These are phyloP conservation scores for Parvularia atlantis DNA, from an alignment of 78 protist genomes.

Conservation along the genomic window DNA sequence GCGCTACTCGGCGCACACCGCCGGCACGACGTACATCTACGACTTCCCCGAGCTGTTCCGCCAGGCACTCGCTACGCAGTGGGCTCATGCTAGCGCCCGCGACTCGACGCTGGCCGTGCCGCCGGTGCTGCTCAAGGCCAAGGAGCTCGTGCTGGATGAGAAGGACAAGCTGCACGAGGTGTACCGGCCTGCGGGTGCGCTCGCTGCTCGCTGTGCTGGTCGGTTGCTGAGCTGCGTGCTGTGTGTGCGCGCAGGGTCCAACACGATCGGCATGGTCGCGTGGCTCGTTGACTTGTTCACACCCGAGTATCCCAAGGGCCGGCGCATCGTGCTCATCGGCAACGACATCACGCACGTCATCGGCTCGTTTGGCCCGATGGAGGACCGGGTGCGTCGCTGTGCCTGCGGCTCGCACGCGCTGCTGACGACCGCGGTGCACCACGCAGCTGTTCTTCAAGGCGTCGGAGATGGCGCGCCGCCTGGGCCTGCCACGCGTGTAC, in stretches of 20 bases:
- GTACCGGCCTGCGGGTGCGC: neutral
- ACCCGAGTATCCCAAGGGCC: constrained; percentile 83
- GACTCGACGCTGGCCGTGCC: neutral
- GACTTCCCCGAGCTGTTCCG: constrained; percentile 83
- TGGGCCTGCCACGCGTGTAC: constrained; percentile 83
- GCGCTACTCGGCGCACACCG: constrained; percentile 62
- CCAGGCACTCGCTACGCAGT: constrained; percentile 39
- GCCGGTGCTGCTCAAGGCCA: neutral
- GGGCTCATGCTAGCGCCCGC: constrained; percentile 5
- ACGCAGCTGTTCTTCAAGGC: constrained; percentile 50
- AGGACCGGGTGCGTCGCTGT: constrained; percentile 31
- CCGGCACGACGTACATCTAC: constrained; percentile 78
- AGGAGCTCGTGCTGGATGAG: neutral
- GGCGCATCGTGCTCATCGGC: constrained; percentile 76
- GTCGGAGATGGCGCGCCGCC: constrained; percentile 69
- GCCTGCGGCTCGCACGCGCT: constrained; percentile 12
- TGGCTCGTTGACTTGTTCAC: constrained; percentile 65
- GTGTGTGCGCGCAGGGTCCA: too few species aligned
- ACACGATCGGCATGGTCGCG: constrained; percentile 84
- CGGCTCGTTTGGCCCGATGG: constrained; percentile 83
- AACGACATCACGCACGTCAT: constrained; percentile 89
- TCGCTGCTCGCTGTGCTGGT: too few species aligned
- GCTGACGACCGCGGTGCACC: too few species aligned
- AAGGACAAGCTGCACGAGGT: neutral
- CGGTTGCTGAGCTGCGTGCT: too few species aligned